Evolutionary conservation across 305 asterid genomes (phyloP).

Genomic region (Rubia occidens): DNA sequence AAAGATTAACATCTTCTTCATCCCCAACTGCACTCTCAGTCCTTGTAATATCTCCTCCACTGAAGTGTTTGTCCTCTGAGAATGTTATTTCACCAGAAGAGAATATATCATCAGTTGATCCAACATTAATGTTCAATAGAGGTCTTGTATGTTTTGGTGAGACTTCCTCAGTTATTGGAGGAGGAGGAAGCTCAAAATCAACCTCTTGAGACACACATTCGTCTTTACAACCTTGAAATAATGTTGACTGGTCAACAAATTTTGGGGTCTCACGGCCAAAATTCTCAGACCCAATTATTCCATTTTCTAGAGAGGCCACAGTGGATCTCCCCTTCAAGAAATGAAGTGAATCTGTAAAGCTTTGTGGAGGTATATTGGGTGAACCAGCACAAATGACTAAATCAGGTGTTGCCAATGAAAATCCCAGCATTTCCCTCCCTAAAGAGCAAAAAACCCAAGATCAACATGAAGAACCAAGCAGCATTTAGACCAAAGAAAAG

Average conservation of each 20-base stretch:
- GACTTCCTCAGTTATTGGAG: conserved; percentile 30
- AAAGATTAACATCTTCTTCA: conserved; percentile 31
- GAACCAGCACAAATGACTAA: conserved; percentile 64
- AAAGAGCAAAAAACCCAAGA: conserved; percentile 14
- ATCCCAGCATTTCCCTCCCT: conserved; percentile 59
- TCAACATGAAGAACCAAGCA: conserved; percentile 12
- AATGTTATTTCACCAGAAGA: conserved; percentile 32
- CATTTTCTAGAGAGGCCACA: conserved; percentile 70
- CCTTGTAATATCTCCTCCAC: conserved; percentile 45
- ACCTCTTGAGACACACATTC: conserved; percentile 36
- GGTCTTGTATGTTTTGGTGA: conserved; percentile 18
- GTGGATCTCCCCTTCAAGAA: conserved; percentile 31
- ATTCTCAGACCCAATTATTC: conserved; percentile 59
- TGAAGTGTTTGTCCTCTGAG: conserved; percentile 40
- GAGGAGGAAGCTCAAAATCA: conserved; percentile 67
- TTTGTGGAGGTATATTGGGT: conserved; percentile 49
- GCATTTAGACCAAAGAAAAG: background rate
- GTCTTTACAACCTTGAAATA: conserved; percentile 16
- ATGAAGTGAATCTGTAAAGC: conserved; percentile 53
- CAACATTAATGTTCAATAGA: conserved; percentile 48
- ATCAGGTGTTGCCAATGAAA: conserved; percentile 69
- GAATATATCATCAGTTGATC: conserved; percentile 29
- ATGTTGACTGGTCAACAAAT: conserved; percentile 15
- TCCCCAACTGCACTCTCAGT: conserved; percentile 36
- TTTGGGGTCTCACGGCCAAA: conserved; percentile 30